Evolutionary conservation across 164 flowering plant species (phyloP), one percentile per base, ranked within the genome.

Genomic region (Platanus orientalis): DNA sequence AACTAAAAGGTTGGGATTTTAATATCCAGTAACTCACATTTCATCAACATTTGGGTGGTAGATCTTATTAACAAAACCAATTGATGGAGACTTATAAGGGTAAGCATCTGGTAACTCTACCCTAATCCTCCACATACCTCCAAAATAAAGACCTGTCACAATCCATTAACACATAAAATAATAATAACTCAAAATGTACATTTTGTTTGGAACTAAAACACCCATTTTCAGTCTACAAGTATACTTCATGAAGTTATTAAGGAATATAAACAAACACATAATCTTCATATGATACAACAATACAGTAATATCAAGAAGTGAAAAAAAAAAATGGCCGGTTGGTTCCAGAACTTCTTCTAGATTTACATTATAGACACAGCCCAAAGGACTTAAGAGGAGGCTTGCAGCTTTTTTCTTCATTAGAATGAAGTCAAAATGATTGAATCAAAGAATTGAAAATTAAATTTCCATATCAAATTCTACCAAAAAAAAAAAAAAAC

Each of bases 71-170:
- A 84, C 75, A 78, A 87, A 87, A 11, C 92, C 89, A 68, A 87
- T 76, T 1, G 92, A 87, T 21, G 92, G 92, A 67, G 92, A 87
- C 64, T 83, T 84, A 50, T 84, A 87, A 16, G 92, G 92, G 75
- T 87, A 87, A 67, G 89, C 92, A 80, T 84, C 89, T 21, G 89
- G 92, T 0, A 87, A 79, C 76, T 81, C 89, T 36, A 87, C 92
- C 61, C 82, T 78, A 57, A 87, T 75, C 74, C 69, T 87, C 92
- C 92, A 87, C 29, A 84, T 78, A 63, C 92, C 89, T 32, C 85
- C 88, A 27, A 76, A 70, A 70, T 87, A 87, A 69, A 79, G 85
- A 74, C 92, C 92, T 87, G 65, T 63, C 65, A 69, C 14, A 65
- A 54, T 39, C 36, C 64, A 51, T 1, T 36, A 7, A 36, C 1